Conservation (phyloP, 2,329 filamentous ascomycete species). For the Diplodia scrobiculata region DNA sequence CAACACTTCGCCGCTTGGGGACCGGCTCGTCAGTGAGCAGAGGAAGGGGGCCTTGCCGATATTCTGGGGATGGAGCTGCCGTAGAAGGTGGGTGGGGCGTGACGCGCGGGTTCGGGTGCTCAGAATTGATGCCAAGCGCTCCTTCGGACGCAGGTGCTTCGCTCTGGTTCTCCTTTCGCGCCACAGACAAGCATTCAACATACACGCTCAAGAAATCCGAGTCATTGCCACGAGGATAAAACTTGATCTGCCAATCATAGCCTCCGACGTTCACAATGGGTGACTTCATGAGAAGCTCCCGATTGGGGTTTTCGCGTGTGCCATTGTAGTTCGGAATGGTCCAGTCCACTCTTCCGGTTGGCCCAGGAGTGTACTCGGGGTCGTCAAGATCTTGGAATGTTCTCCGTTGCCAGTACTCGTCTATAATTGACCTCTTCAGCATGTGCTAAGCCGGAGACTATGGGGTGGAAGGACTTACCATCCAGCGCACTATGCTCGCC, state of each 20-base stretch:
- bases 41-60: constrained; percentile 44
- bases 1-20: constrained; percentile 49
- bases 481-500: constrained; percentile 60
- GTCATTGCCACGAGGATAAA: constrained; percentile 64
- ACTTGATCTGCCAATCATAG: constrained; percentile 67
- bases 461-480: constrained; percentile 41
- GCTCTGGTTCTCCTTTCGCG: constrained; percentile 31
- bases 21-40: constrained; percentile 40
- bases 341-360: constrained; percentile 62
- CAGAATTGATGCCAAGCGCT: constrained; percentile 21
- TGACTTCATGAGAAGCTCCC: constrained; percentile 61
- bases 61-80: constrained; percentile 28
- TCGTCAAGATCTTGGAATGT: constrained; percentile 61
- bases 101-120: background rate
- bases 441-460: background rate
- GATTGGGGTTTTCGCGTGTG: constrained; percentile 62
- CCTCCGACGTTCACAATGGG: constrained; percentile 59
- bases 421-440: constrained; percentile 35
- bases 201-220: constrained; percentile 62
- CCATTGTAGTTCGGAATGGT: constrained; percentile 61
- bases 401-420: constrained; percentile 61
- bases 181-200: constrained; percentile 60
- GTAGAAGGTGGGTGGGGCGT: constrained; percentile 3
- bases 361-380: constrained; percentile 58
- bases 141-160: constrained; percentile 31